Evolutionary conservation across 169 alveolate species (phyloP), one percentile per base, ranked within the genome.

Genomic region (Ichthyophthirius multifiliis): DNA sequence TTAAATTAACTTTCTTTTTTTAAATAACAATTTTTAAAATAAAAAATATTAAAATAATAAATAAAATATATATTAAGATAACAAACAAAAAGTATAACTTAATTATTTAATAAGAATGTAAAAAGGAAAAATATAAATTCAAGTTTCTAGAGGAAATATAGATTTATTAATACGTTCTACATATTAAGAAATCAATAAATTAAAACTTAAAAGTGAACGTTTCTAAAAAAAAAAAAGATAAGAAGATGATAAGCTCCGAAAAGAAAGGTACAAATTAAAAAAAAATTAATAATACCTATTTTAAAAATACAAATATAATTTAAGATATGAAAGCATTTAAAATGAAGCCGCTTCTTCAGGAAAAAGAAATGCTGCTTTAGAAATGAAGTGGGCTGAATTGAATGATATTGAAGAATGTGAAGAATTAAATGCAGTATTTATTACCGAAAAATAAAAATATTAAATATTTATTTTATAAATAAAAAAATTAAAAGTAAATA

Each of bases 321-420:
- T 15, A 4, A 55, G 71, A 23, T 55, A 55, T 55, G 71, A 34
- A 20, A 43, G 73, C 37, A 81, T 81, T n/a, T 73, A 83, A 63
- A 65, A 75, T 23, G 94, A 90, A 75, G 90, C 86, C 30, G 81
- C 74, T 23, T 39, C 83, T 5, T 65, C 88, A 64, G 84, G 88
- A 41, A 81, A 84, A 45, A 85, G 78, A 32, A 90, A 90, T 75
- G 87, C 87, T 16, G 94, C 84, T 16, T 81, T 90, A 7, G 94
- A 90, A 74, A 63, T 83, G 74, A 85, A 48, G n/a, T 90, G 94
- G 94, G 44, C 76, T 6, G 90, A 86, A n/a, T 80, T 90, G n/a
- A 86, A 83, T 45, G 90, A 90, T 12, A 74, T 79, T 15, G 94
- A 90, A 46, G 94, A 90, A 81, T 90, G 94, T 62, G 94, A 90